Conservation (phyloP, 75 land plant genomes). For the Picea glauca region DNA sequence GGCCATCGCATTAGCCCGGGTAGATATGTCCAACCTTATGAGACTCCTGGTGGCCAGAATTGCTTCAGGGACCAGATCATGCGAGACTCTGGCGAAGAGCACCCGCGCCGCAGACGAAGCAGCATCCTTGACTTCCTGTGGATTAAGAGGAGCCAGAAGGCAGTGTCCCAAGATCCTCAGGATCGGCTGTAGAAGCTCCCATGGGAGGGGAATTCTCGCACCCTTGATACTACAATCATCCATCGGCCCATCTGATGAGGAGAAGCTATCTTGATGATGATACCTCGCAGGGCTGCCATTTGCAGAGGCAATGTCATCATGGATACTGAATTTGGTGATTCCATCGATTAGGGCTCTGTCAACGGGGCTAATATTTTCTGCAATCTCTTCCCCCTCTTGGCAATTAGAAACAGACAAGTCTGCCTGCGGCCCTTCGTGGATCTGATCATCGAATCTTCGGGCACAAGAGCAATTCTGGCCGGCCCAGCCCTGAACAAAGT, state of each 20-base stretch:
- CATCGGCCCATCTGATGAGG: background rate
- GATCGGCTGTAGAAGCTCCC: conserved; percentile 90
- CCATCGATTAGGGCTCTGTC: background rate
- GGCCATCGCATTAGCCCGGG: conserved; percentile 18
- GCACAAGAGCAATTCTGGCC: conserved; percentile 58
- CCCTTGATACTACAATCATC: conserved; percentile 15
- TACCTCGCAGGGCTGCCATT: background rate
- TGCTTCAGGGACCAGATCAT: conserved; percentile 88
- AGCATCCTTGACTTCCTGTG: conserved; percentile 61
- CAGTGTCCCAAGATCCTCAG: conserved; percentile 92
- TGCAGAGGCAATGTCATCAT: background rate
- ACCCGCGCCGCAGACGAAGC: conserved; percentile 60
- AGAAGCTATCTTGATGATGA: background rate
- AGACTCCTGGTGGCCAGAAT: conserved; percentile 85
- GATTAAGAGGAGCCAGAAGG: conserved; percentile 63
- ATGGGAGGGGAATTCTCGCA: conserved; percentile 64
- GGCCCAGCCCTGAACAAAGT: conserved; percentile 58
- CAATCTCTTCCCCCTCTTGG: background rate
- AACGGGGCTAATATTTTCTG: background rate
- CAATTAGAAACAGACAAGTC: background rate
- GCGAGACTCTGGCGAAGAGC: conserved; percentile 76
- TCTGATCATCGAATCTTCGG: conserved; percentile 12
- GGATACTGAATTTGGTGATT: background rate
- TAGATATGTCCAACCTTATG: conserved; percentile 56
- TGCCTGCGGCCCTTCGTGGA: conserved; percentile 1